Percentiles rank a stretch among this genome's conserved stretches.
Evolutionary conservation across 495 filamentous ascomycete genomes (phyloP).

Genomic region (Astrothelium subdiscretum): DNA sequence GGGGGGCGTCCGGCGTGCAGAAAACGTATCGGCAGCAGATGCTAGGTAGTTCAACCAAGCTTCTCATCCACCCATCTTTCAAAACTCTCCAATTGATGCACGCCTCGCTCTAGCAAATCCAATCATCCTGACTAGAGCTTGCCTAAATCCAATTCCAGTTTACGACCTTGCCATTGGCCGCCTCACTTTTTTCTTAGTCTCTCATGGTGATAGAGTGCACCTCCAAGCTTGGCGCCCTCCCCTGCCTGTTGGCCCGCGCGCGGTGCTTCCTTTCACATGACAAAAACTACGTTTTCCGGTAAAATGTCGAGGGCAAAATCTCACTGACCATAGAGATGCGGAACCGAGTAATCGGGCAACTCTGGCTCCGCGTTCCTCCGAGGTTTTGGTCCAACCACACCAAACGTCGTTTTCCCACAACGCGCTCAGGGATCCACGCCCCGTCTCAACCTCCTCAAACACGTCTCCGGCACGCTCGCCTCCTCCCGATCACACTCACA

Average conservation of each 20-base stretch:
- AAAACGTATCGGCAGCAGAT: not conserved
- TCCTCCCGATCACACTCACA: not conserved
- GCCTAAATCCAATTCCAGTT: not conserved
- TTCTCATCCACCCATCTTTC: no score
- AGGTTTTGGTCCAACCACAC: not conserved
- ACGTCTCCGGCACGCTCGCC: not conserved
- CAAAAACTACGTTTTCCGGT: not conserved
- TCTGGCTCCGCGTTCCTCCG: not conserved
- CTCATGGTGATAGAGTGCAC: no score
- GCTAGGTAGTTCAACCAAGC: not conserved
- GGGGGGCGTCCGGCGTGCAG: not conserved
- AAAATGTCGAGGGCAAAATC: not conserved
- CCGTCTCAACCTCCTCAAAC: conserved; percentile 1
- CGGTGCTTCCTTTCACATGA: no score
- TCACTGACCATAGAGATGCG: not conserved
- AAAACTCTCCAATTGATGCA: no score
- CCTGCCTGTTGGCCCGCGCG: no score
- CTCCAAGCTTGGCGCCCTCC: no score
- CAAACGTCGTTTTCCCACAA: not conserved
- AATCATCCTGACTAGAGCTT: no score
- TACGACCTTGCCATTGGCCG: not conserved
- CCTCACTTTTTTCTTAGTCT: not conserved
- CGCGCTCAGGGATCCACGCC: not conserved
- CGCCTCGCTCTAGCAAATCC: no score
- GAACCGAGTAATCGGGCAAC: not conserved